Base-by-base conservation (phyloP, 768 basidiomycete species). In the Lentinus tigrinus region DNA sequence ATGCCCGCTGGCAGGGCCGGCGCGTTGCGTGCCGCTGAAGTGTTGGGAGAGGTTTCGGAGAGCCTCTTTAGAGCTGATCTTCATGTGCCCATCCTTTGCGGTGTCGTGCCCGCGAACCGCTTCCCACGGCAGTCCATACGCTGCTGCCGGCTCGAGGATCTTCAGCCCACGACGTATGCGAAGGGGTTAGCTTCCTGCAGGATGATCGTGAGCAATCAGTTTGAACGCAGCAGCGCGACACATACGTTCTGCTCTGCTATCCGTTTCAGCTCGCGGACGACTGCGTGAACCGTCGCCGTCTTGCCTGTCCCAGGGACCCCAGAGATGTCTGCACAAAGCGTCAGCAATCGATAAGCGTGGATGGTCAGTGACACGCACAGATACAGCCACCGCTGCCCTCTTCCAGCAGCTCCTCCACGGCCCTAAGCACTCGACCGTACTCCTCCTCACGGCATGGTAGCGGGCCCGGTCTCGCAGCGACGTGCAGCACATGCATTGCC, bases 251-350 rank as follows among this genome's bases (percentile, higher is more conserved):
- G 79, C 68, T 89, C 82, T 1, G 95, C 95, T 85, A 95, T 91
- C 38, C 87, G 80, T 68, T 93, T 95, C 11, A 98, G 78, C 69
- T 96, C 92, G 37, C 91, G 82, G 31, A 98, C 84, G 24, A 97
- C 89, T 0, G 90, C 91, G 65, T 98, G 95, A 0, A 98, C 95
- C 0, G 97, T 98, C 0, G 97, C 97, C 0, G 97, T 99, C 75
- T 98, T 99, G 9, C 97, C 96, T 2, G 96, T 98, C 7, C 97
- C 96, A n/a, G 96, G 97, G 7, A 98, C 94, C 9, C 97, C 96
- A 7, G 95, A 95, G 47, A 98, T 97, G 72, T 98, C 95, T 98
- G 53, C 16, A 57, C 26, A 9, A 17, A 52, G 21, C 14, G 1
- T 14, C 3, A n/a, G 23, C n/a, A 6, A 21, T 46, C 21, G 28